phyloP scores from a whole-genome alignment of 2,329 filamentous ascomycete genomes.

The Karstenula rhodostoma region DNA sequence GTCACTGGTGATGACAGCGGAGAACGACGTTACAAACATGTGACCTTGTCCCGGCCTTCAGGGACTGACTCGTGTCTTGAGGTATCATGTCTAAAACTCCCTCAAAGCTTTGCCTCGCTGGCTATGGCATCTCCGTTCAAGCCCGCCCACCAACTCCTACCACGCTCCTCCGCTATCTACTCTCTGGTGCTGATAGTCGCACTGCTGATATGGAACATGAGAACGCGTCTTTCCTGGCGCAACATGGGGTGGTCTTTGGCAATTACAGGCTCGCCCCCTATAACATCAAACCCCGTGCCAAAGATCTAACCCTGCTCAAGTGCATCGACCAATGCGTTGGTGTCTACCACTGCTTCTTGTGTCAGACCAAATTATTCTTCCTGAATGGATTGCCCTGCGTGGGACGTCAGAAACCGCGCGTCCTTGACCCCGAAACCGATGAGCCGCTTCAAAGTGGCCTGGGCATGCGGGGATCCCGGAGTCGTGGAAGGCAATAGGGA shows the following conservation, averaged over 20 bases:
- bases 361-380: conserved; percentile 43
- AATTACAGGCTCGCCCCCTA: conserved; percentile 58
- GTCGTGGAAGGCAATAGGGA: too few species aligned
- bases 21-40: not conserved
- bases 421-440: conserved; percentile 38
- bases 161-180: not conserved
- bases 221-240: not conserved
- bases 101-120: not conserved
- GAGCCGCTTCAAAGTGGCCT: conserved; percentile 36
- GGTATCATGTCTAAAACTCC: not conserved
- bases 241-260: not conserved
- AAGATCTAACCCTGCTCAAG: conserved; percentile 60
- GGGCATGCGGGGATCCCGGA: too few species aligned
- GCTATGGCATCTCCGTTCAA: not conserved
- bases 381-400: conserved; percentile 29
- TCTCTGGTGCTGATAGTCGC: not conserved
- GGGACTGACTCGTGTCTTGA: not conserved
- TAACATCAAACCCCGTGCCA: conserved; percentile 64
- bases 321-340: conserved; percentile 60
- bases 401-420: conserved; percentile 37
- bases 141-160: not conserved
- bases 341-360: conserved; percentile 56
- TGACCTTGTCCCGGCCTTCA: not conserved
- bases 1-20: not conserved
- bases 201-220: not conserved